These are phyloP conservation scores for Heliamphora pulchella DNA, from an alignment of 179 eudicot species.

Conservation along the genomic window DNA sequence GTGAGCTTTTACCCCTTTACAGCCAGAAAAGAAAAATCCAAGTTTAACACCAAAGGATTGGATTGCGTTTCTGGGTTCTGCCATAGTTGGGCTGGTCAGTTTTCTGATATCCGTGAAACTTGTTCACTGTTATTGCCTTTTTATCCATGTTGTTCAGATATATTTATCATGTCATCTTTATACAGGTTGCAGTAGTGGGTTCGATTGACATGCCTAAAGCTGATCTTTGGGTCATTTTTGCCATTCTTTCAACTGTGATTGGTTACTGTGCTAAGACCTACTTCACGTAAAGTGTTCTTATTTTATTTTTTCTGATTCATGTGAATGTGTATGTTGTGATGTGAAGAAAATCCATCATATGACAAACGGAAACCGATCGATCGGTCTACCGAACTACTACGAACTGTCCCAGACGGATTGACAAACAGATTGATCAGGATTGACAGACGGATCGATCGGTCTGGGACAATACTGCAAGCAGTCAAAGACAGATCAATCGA, in stretches of 20 bases:
- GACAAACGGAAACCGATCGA: too few species aligned
- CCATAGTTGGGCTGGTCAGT: constrained; percentile 83
- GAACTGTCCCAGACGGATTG: too few species aligned
- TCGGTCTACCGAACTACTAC: too few species aligned
- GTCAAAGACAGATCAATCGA: too few species aligned
- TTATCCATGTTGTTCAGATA: not conserved
- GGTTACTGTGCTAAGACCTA: constrained; percentile 94
- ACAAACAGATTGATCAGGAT: too few species aligned
- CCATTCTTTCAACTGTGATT: constrained; percentile 61
- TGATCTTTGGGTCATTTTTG: constrained; percentile 76
- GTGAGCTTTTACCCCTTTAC: constrained; percentile 15
- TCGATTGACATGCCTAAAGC: constrained; percentile 66
- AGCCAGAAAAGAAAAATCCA: constrained; percentile 96
- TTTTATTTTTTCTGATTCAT: too few species aligned
- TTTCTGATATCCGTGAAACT: constrained; percentile 3
- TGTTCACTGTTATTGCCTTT: not conserved
- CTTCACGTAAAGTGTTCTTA: constrained; percentile 57
- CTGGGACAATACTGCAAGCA: too few species aligned
- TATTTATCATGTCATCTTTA: not conserved
- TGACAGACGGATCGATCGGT: too few species aligned
- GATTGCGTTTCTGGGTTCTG: constrained; percentile 79
- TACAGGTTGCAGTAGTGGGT: constrained; percentile 75
- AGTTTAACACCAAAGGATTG: constrained; percentile 92
- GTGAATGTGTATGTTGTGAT: too few species aligned
- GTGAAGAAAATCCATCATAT: too few species aligned